A percentile compares a stretch with the other conserved stretches of the same genome.
phyloP scores from a whole-genome alignment of 2,329 filamentous ascomycete species.

The Paecilomyces sp. region DNA sequence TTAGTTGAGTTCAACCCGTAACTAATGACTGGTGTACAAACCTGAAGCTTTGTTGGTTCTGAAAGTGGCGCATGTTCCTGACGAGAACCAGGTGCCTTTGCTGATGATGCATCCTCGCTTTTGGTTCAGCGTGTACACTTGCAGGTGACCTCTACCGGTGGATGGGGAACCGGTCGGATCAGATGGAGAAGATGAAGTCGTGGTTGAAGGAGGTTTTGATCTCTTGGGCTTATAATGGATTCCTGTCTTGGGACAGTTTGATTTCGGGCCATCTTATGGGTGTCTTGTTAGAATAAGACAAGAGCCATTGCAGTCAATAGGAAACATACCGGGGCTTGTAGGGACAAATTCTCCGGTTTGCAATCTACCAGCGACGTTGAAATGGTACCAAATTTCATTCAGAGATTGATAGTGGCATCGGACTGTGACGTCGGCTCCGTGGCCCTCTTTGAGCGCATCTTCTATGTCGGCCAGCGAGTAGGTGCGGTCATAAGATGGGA shows the following conservation, averaged over 20 bases:
- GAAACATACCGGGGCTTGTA: conserved; percentile 24
- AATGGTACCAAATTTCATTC: conserved; percentile 57
- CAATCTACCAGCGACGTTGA: conserved; percentile 47
- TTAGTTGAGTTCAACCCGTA: neutral
- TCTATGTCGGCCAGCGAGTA: conserved; percentile 56
- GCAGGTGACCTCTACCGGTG: conserved; percentile 53
- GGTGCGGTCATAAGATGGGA: conserved; percentile 45
- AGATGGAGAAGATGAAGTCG: conserved; percentile 24
- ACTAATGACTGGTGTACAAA: conserved; percentile 9
- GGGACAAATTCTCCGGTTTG: conserved; percentile 28
- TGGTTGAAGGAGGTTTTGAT: conserved; percentile 21
- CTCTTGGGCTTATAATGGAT: conserved; percentile 60
- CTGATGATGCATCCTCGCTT: conserved; percentile 59
- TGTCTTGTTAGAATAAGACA: neutral
- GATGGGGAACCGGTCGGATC: conserved; percentile 37
- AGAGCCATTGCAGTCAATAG: neutral
- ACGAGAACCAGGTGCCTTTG: conserved; percentile 59
- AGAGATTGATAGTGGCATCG: conserved; percentile 46
- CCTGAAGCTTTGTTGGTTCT: conserved; percentile 19
- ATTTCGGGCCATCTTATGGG: conserved; percentile 46
- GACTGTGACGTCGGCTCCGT: conserved; percentile 51
- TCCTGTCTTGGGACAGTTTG: conserved; percentile 55
- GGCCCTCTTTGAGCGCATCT: conserved; percentile 46
- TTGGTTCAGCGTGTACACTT: conserved; percentile 38
- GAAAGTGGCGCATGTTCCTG: conserved; percentile 60